Percentiles rank a stretch among this genome's conserved stretches.
These are phyloP conservation scores for Hirsutella thompsonii DNA, from an alignment of 2,329 filamentous ascomycete genomes.

Conservation along the genomic window DNA sequence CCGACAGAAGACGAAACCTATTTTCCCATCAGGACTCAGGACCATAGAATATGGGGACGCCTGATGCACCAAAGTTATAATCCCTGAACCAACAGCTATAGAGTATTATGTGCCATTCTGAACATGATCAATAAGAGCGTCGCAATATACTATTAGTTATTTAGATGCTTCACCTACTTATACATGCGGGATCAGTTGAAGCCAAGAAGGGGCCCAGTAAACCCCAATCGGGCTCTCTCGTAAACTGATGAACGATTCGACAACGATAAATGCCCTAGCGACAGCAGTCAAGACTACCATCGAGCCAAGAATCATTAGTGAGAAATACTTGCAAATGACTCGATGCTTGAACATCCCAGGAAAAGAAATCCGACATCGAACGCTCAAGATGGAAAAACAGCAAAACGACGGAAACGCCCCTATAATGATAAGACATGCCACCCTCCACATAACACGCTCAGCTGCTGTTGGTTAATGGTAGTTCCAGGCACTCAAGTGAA, in stretches of 20 bases:
- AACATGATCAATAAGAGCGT: no score
- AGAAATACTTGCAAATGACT: neutral
- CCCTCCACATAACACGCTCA: neutral
- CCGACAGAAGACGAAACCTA: no score
- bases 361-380: neutral
- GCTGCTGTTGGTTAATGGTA: neutral
- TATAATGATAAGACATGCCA: neutral
- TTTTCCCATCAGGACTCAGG: no score
- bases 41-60: no score
- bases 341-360: neutral
- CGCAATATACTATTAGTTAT: no score
- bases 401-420: neutral
- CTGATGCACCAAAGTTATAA: no score
- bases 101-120: no score
- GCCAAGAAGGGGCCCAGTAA: neutral
- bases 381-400: neutral
- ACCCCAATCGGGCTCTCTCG: neutral
- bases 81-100: no score
- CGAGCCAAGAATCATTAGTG: no score
- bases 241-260: neutral
- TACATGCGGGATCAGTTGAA: neutral
- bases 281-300: no score
- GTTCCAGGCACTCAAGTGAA: neutral
- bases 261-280: neutral
- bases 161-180: no score